Percentiles rank a stretch among this genome's conserved stretches.
phyloP scores from a whole-genome alignment of 2,329 filamentous ascomycete species.

The Cryphonectria naterciae region DNA sequence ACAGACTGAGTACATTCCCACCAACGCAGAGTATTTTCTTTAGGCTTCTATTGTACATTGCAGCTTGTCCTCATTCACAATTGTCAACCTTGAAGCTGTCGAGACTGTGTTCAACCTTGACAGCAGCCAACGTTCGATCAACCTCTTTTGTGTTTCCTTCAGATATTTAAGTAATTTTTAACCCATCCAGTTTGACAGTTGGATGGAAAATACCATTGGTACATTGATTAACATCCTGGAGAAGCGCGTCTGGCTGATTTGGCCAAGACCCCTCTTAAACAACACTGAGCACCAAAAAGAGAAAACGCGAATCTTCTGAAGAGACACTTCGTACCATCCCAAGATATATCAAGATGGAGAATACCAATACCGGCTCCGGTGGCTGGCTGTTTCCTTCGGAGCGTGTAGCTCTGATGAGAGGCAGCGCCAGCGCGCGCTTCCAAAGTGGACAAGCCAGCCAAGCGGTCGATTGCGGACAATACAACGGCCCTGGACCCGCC shows the following conservation, averaged over 20 bases:
- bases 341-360: background rate
- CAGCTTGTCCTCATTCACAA: background rate
- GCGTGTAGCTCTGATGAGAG: background rate
- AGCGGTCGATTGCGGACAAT: background rate
- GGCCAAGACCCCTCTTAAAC: background rate
- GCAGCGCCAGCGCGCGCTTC: background rate
- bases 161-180: background rate
- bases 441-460: background rate
- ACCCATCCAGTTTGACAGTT: background rate
- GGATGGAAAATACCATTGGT: background rate
- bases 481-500: background rate
- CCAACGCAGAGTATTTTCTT: background rate
- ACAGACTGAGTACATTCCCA: background rate
- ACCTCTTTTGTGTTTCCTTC: background rate
- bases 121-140: background rate
- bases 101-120: background rate
- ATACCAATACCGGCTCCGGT: background rate
- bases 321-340: background rate
- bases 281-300: background rate
- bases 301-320: background rate
- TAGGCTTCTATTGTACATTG: background rate
- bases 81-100: background rate
- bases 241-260: background rate
- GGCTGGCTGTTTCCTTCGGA: conserved; percentile 1
- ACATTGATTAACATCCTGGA: background rate